Evolutionary conservation across 1,284 basidiomycete genomes (phyloP), one percentile per base, ranked within the genome.

Genomic region (Coriolopsis trogii): DNA sequence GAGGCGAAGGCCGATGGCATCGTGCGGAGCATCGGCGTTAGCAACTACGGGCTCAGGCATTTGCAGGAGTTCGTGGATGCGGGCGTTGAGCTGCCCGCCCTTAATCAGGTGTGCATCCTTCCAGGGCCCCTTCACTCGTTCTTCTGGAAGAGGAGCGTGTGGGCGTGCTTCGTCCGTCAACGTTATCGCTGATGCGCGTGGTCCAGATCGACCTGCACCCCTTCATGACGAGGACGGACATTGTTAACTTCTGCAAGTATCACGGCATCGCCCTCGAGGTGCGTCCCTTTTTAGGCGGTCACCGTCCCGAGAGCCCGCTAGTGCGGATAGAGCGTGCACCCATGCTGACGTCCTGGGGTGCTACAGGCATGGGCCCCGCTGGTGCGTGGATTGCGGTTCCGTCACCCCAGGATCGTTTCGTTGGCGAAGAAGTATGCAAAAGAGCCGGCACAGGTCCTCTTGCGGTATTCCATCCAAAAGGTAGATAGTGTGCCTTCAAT

Each of bases 381-480:
- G 24, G 80, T 76, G 18, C 74, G 79, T 26, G 78, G 73, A 10
- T 67, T 78, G 60, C 75, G 77, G 31, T 81, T 84, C 65, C 64
- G 75, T 9, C 78, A 81, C 56, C 73, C 79, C 26, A 60, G 63
- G 7, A 73, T 85, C 53, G 64, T 63, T 15, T 58, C 56, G 9
- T 65, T 80, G 10, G 72, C 74, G 4, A 51, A 68, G 28, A 82
- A 85, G 71, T 81, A 89, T 61, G 65, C 68, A 28, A 90, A 85
- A 63, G 71, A 77, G 13, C 74, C 82, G 13, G 81, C 85, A 1
- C 89, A 92, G 62, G 72, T 94, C 37, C 73, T 93, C 38, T 72
- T 92, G 29, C 76, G 89, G 15, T 92, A 87, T 73, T 87, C 82
- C 12, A 67, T 94, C n/a, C 90, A 89, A 76, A 80, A 89, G 82